Base-by-base conservation (phyloP, 164 flowering plant species). In the Saururus chinensis region DNA sequence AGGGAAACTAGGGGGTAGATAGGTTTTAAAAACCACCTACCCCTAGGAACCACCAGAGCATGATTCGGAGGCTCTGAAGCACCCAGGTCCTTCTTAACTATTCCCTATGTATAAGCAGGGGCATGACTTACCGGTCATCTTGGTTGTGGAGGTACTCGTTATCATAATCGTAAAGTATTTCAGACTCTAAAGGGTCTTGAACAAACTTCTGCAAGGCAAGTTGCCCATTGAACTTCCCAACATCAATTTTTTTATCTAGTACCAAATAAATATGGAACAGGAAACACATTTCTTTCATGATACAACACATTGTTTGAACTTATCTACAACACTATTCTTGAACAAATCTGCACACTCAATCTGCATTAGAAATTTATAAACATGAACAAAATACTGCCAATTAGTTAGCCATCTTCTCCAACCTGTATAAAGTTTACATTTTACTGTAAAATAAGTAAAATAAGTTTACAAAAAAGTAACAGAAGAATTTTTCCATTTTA, bases 301-400 rank as follows among this genome's bases (percentile, higher is more conserved):
- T 63, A 93, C 98, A 51, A 97, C 98, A 76, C 97, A 93, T 37
- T 88, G 95, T 58, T 93, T 93, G 79, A 93, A 93, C 70, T 89
- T 78, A 70, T 89, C 98, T 19, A 88, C 98, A 1, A 88, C 87
- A 23, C 66, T 81, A 72, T 93, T 89, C 71, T 80, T 95, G 73
- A 93, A 93, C 53, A 93, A 79, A 70, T 93, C 92, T 40, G 96
- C 97, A 73, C 98, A 93, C 74, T 85, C 90, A 56, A 93, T 90
- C 98, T 93, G 84, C 71, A 51, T 25, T 63, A 30, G 35, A 60
- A 42, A 65, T 56, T 45, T 17, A 45, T 2, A 12, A 12, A 8
- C 14, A 45, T 12, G 11, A 45, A 17, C 49, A 12, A 17, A 45
- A 45, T 12, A n/a, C 1, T 17, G 17, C 16, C 4, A 12, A 45